Evolutionary conservation across 768 basidiomycete species (phyloP).

Genomic region (Dendrothele bispora): DNA sequence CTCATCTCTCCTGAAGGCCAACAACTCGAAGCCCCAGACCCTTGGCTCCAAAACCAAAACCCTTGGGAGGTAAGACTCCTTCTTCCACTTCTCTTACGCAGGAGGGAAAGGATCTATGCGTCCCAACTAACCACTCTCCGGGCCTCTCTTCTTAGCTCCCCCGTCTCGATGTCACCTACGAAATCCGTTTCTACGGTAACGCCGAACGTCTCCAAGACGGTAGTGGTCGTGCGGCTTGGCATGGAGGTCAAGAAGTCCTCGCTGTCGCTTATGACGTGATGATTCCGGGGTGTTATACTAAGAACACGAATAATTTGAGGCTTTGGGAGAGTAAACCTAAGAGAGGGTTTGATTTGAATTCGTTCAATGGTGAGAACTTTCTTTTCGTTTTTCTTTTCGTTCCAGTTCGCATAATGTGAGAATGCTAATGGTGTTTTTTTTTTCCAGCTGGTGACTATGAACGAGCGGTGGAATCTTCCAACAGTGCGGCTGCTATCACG

Average conservation of each 20-base stretch:
- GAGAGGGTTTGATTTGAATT: conserved; percentile 89
- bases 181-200: conserved; percentile 87
- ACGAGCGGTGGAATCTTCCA: conserved; percentile 81
- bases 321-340: conserved; percentile 86
- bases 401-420: background rate
- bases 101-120: background rate
- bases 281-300: conserved; percentile 84
- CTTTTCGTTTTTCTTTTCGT: conserved; percentile 10
- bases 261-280: conserved; percentile 95
- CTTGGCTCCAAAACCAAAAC: conserved; percentile 87
- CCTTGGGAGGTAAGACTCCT: conserved; percentile 62
- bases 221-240: conserved; percentile 66
- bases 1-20: conserved; percentile 82
- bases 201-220: conserved; percentile 67
- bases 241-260: conserved; percentile 90
- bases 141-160: conserved; percentile 43
- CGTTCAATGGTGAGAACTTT: conserved; percentile 82
- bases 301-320: conserved; percentile 87
- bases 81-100: background rate
- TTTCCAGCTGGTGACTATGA: conserved; percentile 87
- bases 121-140: no score
- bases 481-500: conserved; percentile 91
- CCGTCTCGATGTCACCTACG: conserved; percentile 80
- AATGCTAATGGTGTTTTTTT: background rate
- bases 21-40: conserved; percentile 89